Base-by-base conservation (phyloP, 2,329 filamentous ascomycete species). In the Rhynchosporium graminicola region DNA sequence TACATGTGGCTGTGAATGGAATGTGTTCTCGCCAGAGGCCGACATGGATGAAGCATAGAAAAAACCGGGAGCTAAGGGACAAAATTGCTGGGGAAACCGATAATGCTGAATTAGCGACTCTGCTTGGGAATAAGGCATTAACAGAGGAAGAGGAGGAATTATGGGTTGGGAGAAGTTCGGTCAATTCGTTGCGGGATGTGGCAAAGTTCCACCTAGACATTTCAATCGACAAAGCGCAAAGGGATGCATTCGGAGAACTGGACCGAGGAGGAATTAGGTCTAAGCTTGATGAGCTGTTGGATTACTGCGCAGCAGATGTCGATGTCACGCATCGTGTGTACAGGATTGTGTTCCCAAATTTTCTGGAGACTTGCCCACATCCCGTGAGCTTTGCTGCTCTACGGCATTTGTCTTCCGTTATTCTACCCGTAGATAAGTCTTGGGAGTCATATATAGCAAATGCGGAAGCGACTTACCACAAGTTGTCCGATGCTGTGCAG, bases 11-110 rank as follows among this genome's bases (percentile, higher is more conserved):
- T 2, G 94, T 97, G 29, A 99, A 99, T 74, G 95, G 95, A 65
- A 99, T 99, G 95, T 99, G 95, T 76, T 98, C 95, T 28, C 88
- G 90, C 68, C 95, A 99, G 76, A 85, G 95, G 56, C 95, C 96
- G 8, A 97, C 91, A 0, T 99, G 95, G 95, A 92, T 97, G 88
- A 96, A 91, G 75, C 91, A 97, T 76, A 90, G 92, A 74, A 99
- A 99, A 78, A 92, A 89, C 67, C 84, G 89, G 62, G 94, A 98
- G 72, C 72, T 94, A 51, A 82, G 91, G 56, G 93, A 97, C 65
- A 90, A 88, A 71, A 87, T 94, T 54, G 85, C 90, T 4, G 87
- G 82, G 55, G 84, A 91, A 60, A 88, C 87, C 3, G 84, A 89
- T 15, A 88, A 88, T 59, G 78, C 85, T 6, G 90, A 95, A 67